Conservation (phyloP, 495 filamentous ascomycete genomes). For the Penicillium silybi region DNA sequence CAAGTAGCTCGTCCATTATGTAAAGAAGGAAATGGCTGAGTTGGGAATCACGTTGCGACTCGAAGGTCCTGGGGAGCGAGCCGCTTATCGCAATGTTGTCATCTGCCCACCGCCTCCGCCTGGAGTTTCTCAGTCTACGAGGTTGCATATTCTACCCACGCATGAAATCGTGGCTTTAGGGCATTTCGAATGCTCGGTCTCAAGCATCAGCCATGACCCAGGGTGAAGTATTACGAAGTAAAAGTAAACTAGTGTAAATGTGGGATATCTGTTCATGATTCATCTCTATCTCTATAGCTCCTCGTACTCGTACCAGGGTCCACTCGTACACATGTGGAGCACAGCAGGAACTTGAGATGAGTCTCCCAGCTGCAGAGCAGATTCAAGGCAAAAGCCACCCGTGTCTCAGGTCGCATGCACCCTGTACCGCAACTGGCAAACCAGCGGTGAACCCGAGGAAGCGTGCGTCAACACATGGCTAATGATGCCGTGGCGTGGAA, state of each 20-base stretch:
- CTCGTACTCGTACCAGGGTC: neutral
- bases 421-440: conserved; percentile 7
- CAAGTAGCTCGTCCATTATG: conserved; percentile 72
- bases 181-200: no score
- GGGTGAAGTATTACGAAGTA: neutral
- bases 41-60: neutral
- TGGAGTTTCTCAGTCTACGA: neutral
- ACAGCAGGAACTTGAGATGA: neutral
- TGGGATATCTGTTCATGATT: conserved; percentile 18
- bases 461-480: conserved; percentile 3
- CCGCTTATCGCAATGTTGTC: conserved; percentile 34
- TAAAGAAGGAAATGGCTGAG: neutral
- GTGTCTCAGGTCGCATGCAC: conserved; percentile 7
- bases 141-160: neutral
- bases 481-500: neutral
- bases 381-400: neutral
- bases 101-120: conserved; percentile 26
- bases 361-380: neutral
- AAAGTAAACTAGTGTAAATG: neutral
- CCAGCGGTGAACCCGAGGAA: conserved; percentile 16
- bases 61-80: neutral
- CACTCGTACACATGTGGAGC: no score
- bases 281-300: conserved; percentile 15
- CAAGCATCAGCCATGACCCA: no score
- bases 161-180: neutral